phyloP scores from a whole-genome alignment of 495 filamentous ascomycete genomes.

The Saxophila tyrrhenica region DNA sequence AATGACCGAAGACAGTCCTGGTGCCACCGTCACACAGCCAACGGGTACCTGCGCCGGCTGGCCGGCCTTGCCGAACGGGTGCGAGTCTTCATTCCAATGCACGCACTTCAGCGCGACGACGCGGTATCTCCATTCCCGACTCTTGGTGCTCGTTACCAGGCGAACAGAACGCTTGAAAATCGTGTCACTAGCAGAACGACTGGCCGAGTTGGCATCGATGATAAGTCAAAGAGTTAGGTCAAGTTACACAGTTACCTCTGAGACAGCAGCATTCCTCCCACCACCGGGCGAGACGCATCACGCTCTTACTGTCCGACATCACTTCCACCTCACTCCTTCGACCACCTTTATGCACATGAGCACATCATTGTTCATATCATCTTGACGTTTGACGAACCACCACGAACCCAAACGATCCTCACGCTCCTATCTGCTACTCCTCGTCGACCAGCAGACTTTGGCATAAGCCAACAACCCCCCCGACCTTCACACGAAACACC shows the following conservation, averaged over 20 bases:
- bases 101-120: background rate
- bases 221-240: background rate
- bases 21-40: background rate
- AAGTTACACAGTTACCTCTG: background rate
- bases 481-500: slow-evolving; percentile 2
- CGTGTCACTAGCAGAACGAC: background rate
- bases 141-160: background rate
- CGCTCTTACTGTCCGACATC: slow-evolving; percentile 10
- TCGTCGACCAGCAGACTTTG: background rate
- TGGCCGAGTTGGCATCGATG: no score
- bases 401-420: slow-evolving; percentile 3
- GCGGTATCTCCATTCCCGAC: background rate
- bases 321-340: background rate
- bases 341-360: background rate
- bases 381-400: slow-evolving; percentile 9
- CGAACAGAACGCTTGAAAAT: no score
- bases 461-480: background rate
- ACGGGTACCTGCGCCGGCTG: background rate
- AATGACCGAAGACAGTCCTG: background rate
- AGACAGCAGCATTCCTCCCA: background rate
- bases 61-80: background rate
- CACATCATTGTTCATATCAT: slow-evolving; percentile 1
- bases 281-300: background rate
- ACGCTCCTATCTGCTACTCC: background rate
- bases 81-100: background rate